Evolutionary conservation across 257 asterid genomes (phyloP).

Genomic region (Pogostemon cablin): DNA sequence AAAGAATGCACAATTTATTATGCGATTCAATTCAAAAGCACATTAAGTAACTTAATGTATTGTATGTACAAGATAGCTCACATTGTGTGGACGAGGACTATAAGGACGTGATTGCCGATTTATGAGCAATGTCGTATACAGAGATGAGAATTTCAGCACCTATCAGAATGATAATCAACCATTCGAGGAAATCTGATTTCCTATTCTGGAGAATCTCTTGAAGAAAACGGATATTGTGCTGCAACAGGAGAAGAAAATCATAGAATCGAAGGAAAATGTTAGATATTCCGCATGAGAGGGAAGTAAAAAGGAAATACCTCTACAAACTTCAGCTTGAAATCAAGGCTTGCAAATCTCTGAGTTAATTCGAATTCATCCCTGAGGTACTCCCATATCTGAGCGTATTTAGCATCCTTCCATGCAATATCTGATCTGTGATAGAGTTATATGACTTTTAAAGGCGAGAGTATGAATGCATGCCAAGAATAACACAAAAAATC

Average conservation of each 20-base stretch:
- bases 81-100: constrained; percentile 30
- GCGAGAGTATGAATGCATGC: not conserved
- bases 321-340: constrained; percentile 91
- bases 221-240: constrained; percentile 94
- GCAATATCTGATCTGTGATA: constrained; percentile 57
- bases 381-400: constrained; percentile 98
- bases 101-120: constrained; percentile 46
- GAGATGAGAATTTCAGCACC: constrained; percentile 92
- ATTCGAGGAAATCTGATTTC: constrained; percentile 90
- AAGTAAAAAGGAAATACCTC: constrained; percentile 54
- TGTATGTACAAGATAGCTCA: constrained; percentile 26
- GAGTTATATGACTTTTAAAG: not conserved
- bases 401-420: constrained; percentile 97
- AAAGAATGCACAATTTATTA: not conserved
- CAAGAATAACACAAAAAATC: too few relatives aligned
- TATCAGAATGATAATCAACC: constrained; percentile 89
- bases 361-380: constrained; percentile 97
- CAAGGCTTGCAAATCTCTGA: constrained; percentile 94
- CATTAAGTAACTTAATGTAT: not conserved
- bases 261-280: not conserved
- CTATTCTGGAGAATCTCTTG: constrained; percentile 97
- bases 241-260: constrained; percentile 33
- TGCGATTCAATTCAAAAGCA: not conserved
- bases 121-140: constrained; percentile 77
- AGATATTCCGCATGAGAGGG: not conserved